These are phyloP conservation scores for Kodamaea neixiangensis DNA, from an alignment of 805 yeast species.

Conservation along the genomic window DNA sequence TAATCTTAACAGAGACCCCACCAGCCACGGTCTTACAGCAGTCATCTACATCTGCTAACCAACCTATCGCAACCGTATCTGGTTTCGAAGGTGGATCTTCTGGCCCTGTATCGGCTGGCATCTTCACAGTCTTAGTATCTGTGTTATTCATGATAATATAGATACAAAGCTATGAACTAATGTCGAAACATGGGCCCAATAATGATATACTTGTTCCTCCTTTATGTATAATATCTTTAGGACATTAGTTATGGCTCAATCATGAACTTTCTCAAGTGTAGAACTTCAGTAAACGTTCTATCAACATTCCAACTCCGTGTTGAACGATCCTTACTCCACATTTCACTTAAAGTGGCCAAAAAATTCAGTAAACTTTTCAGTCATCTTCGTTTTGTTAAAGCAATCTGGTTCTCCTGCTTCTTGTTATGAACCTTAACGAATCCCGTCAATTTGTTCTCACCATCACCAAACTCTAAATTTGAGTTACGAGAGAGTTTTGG, in stretches of 20 bases:
- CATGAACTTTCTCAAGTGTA: not conserved
- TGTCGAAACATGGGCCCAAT: not conserved
- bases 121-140: constrained; percentile 22
- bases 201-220: not conserved
- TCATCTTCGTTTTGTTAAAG: no score
- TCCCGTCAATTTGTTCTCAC: not conserved
- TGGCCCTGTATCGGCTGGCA: constrained; percentile 23
- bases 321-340: no score
- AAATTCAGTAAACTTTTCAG: no score
- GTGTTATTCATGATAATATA: constrained; percentile 14
- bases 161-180: not conserved
- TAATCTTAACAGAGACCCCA: constrained; percentile 38
- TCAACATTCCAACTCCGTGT: not conserved
- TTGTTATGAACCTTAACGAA: no score
- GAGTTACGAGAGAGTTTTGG: constrained; percentile 6
- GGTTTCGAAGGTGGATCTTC: constrained; percentile 34
- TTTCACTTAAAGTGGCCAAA: no score
- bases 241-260: not conserved
- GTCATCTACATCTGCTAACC: constrained; percentile 17
- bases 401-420: no score
- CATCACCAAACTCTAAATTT: not conserved
- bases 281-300: not conserved
- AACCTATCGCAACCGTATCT: constrained; percentile 17
- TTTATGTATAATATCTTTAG: not conserved
- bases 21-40: constrained; percentile 13